Conservation (phyloP, 306 rosid species). For the Vicia faba region DNA sequence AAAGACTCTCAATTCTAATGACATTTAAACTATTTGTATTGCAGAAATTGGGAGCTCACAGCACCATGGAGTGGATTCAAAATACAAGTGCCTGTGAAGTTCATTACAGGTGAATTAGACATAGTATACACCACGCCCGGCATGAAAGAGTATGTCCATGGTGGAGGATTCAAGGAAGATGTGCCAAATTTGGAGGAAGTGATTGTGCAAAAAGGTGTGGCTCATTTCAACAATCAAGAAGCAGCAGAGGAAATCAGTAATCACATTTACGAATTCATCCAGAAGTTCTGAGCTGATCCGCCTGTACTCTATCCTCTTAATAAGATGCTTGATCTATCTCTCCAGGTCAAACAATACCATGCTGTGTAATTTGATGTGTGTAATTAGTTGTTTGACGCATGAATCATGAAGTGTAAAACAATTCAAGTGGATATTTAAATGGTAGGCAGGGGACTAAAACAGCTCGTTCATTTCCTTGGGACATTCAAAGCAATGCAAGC, state of each 20-base stretch:
- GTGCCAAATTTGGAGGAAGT: conserved; percentile 41
- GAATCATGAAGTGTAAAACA: too few species aligned
- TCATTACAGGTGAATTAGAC: conserved; percentile 45
- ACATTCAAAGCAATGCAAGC: too few species aligned
- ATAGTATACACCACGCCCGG: conserved; percentile 22
- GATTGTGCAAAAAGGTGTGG: conserved; percentile 44
- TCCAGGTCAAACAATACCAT: too few species aligned
- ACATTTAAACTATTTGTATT: neutral
- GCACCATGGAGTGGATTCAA: conserved; percentile 39
- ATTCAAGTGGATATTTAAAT: too few species aligned
- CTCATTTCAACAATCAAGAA: conserved; percentile 50
- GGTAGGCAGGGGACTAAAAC: too few species aligned
- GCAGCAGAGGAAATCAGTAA: conserved; percentile 28
- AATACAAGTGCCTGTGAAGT: conserved; percentile 35
- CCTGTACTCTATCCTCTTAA: too few species aligned
- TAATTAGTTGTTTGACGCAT: too few species aligned
- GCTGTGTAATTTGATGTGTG: too few species aligned
- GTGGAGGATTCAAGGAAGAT: conserved; percentile 45
- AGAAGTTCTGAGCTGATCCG: neutral
- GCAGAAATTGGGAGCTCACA: conserved; percentile 47
- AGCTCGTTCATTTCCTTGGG: too few species aligned
- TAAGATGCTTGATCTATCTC: too few species aligned
- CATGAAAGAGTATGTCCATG: conserved; percentile 30
- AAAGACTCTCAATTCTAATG: neutral
- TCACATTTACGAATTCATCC: conserved; percentile 40